A percentile compares a stretch with the other conserved stretches of the same genome.
Conservation (phyloP, 257 asterid species). For the Solanum medicagineum region DNA sequence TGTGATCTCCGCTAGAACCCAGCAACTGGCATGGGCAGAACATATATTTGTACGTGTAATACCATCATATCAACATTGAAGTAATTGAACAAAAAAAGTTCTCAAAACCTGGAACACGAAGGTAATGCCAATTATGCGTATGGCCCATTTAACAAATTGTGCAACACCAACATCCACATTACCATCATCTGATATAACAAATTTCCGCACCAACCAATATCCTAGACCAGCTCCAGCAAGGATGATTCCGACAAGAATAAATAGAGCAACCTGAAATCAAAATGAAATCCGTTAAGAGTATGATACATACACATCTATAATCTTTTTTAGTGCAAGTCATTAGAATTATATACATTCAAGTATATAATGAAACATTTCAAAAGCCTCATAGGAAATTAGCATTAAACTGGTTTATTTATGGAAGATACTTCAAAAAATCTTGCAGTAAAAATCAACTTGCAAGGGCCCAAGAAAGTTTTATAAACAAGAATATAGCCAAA, state of each 20-base stretch:
- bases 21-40: not conserved
- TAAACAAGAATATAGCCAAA: not conserved
- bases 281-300: not conserved
- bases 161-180: constrained; percentile 76
- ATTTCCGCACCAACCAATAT: constrained; percentile 85
- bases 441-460: not conserved
- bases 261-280: constrained; percentile 53
- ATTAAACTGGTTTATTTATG: not conserved
- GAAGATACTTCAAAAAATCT: not conserved
- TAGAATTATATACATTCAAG: not conserved
- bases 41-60: not conserved
- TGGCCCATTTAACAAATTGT: constrained; percentile 88
- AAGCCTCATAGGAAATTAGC: not conserved
- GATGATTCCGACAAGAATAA: constrained; percentile 52
- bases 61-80: not conserved
- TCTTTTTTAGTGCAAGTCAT: not conserved
- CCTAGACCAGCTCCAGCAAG: constrained; percentile 92
- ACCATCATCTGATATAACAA: constrained; percentile 75
- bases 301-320: not conserved
- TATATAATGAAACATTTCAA: not conserved
- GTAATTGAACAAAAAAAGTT: not conserved
- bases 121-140: constrained; percentile 58
- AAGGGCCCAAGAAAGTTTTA: not conserved
- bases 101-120: constrained; percentile 59
- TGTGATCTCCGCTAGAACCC: not conserved